Evolutionary conservation across 768 basidiomycete species (phyloP), one percentile per base, ranked within the genome.

Genomic region (Terana coerulea): DNA sequence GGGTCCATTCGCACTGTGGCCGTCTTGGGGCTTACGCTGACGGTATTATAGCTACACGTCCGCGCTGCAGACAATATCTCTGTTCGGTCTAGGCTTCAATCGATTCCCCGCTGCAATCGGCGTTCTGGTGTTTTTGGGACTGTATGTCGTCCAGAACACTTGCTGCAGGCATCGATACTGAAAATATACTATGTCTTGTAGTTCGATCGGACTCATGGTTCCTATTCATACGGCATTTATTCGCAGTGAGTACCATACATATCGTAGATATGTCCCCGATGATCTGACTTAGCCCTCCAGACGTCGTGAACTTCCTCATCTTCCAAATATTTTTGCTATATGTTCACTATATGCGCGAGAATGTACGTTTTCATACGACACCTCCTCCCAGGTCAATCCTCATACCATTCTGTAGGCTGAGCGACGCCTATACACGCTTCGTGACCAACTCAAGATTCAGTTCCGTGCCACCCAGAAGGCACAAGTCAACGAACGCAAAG

Each of bases 321-420:
- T 95, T 88, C 65, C 87, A 92, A 54, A 74, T 70, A 3, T 92
- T 95, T 67, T 69, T 95, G 53, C 78, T 94, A 17, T 91, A 86
- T 62, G 79, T 88, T 3, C 69, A 71, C 41, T 72, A 68, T 51
- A 70, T 74, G 53, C 71, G 73, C 33, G 78, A 77, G 62, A 68
- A 69, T 31, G 70, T 70, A 41, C 65, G 74, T 61, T 49, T 61
- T 30, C 52, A 24, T 22, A 25, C 37, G 14, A 5, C 19, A 11
- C 9, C 1, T 28, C 1, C 36, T 12, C 11, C 17, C 17, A 2
- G 12, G 12, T 14, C 36, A 7, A 14, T 5, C 24, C 19, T 22
- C 28, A 14, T 3, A 9, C 12, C 21, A 6, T 22, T 6, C 15
- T 14, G 31, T 29, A 71, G 69, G 65, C 73, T 1, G 77, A 79